Percentiles rank a stretch among this genome's conserved stretches.
Evolutionary conservation across 2,329 filamentous ascomycete genomes (phyloP).

Genomic region (Fonsecaea multimorphosa): DNA sequence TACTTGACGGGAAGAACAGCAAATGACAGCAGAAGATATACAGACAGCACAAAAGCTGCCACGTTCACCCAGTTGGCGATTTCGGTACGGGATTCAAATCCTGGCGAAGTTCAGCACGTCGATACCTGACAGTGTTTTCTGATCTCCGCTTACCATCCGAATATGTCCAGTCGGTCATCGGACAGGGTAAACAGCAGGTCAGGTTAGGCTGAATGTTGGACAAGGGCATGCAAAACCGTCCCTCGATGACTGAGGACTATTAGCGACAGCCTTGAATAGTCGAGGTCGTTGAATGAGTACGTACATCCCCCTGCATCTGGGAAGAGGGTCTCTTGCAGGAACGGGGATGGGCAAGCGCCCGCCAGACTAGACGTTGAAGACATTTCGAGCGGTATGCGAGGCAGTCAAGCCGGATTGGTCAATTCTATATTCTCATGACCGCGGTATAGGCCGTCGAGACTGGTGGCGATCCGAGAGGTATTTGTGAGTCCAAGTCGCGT

Average conservation of each 20-base stretch:
- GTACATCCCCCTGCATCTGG: constrained; percentile 69
- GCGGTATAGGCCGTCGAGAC: constrained; percentile 7
- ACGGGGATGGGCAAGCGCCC: constrained; percentile 70
- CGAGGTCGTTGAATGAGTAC: constrained; percentile 42
- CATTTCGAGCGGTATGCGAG: constrained; percentile 24
- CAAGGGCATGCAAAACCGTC: constrained; percentile 64
- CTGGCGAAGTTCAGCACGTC: constrained; percentile 41
- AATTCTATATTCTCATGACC: constrained; percentile 33
- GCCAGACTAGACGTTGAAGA: constrained; percentile 28
- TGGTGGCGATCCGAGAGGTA: constrained; percentile 7
- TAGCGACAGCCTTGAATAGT: constrained; percentile 39
- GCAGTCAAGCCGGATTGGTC: constrained; percentile 25
- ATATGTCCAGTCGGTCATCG: constrained; percentile 78
- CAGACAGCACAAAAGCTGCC: constrained; percentile 70
- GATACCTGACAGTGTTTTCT: neutral
- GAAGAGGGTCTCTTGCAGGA: constrained; percentile 69
- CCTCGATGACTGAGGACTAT: constrained; percentile 60
- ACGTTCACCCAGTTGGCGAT: constrained; percentile 85
- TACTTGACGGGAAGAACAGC: constrained; percentile 80
- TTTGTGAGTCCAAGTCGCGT: constrained; percentile 16
- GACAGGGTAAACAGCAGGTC: constrained; percentile 88
- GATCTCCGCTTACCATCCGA: constrained; percentile 55
- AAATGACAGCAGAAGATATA: constrained; percentile 82
- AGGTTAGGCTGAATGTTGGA: constrained; percentile 53
- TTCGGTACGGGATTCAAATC: constrained; percentile 63